phyloP scores from a whole-genome alignment of 306 rosid genomes.

The Acmispon strigosus region DNA sequence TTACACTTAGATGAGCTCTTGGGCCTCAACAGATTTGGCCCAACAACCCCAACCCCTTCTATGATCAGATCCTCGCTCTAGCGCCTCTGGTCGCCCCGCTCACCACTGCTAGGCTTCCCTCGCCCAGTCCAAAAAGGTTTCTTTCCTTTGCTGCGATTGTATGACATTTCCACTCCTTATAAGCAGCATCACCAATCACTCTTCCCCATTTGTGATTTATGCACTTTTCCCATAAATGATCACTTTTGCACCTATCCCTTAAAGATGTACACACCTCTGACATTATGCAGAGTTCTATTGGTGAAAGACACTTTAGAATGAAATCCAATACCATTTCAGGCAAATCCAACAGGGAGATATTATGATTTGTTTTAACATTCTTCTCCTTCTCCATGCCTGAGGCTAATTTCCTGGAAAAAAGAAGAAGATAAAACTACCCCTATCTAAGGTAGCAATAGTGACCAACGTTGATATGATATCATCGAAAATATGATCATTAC shows the following conservation, averaged over 20 bases:
- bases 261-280: conserved; percentile 43
- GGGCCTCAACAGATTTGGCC: no score
- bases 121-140: no score
- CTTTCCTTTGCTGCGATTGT: conserved; percentile 24
- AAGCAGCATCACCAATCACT: conserved; percentile 45
- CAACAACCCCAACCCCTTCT: no score
- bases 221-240: conserved; percentile 55
- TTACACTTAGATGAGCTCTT: no score
- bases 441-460: neutral
- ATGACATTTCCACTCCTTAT: conserved; percentile 48
- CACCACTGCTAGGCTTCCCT: no score
- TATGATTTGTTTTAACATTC: neutral
- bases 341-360: conserved; percentile 47
- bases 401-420: neutral
- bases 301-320: conserved; percentile 56
- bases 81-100: no score
- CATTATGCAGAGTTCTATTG: conserved; percentile 43
- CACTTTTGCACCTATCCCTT: conserved; percentile 46
- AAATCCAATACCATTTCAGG: conserved; percentile 52
- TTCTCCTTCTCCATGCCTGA: conserved; percentile 28
- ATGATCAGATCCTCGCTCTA: no score
- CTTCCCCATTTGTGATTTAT: conserved; percentile 44
- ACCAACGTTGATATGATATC: neutral
- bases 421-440: neutral
- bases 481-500: neutral